These are phyloP conservation scores for Aciculosporium take DNA, from an alignment of 2,329 filamentous ascomycete genomes.

Conservation along the genomic window DNA sequence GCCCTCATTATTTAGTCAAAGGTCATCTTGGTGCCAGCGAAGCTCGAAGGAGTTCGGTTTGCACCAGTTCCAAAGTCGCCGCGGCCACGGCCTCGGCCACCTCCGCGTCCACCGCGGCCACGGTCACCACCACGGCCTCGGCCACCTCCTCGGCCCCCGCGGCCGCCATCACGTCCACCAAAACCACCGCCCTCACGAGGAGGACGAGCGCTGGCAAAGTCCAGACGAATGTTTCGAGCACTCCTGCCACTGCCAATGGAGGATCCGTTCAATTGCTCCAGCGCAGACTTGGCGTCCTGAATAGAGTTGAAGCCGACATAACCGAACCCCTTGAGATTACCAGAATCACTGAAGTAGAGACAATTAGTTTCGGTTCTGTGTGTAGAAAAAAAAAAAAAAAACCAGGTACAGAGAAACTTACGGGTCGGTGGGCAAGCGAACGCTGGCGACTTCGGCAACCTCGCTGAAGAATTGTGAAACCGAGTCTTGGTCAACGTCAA, in stretches of 20 bases:
- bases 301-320: constrained; percentile 74
- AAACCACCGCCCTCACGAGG: constrained; percentile 40
- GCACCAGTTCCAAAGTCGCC: constrained; percentile 39
- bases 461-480: constrained; percentile 62
- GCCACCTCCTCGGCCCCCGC: constrained; percentile 25
- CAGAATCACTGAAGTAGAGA: constrained; percentile 45
- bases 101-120: constrained; percentile 29
- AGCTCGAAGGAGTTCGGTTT: constrained; percentile 25
- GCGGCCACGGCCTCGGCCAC: constrained; percentile 27
- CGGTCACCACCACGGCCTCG: constrained; percentile 34
- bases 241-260: constrained; percentile 48
- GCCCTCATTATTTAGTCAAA: constrained; percentile 35
- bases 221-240: constrained; percentile 65
- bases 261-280: constrained; percentile 54
- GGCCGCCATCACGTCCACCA: constrained; percentile 31
- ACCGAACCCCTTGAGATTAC: constrained; percentile 80
- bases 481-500: constrained; percentile 63
- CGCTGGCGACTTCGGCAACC: constrained; percentile 56
- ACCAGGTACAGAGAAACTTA: constrained; percentile 26
- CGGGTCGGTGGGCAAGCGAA: constrained; percentile 78
- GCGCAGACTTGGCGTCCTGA: constrained; percentile 68
- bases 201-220: constrained; percentile 59
- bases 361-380: neutral
- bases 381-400: neutral
- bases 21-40: constrained; percentile 63